These are phyloP conservation scores for Chaetomium cochliodes DNA, from an alignment of 495 filamentous ascomycete species.

Conservation along the genomic window DNA sequence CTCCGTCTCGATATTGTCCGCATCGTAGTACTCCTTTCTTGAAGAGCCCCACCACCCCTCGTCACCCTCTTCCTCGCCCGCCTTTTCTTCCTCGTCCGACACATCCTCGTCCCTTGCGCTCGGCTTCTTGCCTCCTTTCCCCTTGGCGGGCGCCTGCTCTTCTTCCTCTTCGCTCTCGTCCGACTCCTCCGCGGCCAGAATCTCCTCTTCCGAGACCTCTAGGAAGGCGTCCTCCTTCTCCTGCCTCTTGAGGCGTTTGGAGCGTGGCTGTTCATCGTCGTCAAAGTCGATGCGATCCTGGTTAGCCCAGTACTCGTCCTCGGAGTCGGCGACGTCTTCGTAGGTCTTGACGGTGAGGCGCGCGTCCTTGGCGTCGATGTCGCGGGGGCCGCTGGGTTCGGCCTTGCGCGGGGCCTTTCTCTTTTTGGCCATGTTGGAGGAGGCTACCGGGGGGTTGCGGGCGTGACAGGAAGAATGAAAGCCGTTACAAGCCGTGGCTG, in stretches of 20 bases:
- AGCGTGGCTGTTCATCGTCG: conserved; percentile 70
- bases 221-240: conserved; percentile 59
- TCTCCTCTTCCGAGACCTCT: conserved; percentile 84
- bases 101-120: conserved; percentile 36
- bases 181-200: conserved; percentile 57
- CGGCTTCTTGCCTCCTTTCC: conserved; percentile 30
- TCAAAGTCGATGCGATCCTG: conserved; percentile 84
- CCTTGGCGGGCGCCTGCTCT: conserved; percentile 25
- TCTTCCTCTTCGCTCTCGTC: conserved; percentile 39
- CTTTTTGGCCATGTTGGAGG: conserved; percentile 69
- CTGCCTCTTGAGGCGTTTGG: conserved; percentile 69
- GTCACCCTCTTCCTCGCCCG: conserved; percentile 65
- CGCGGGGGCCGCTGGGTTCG: conserved; percentile 44
- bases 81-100: conserved; percentile 43
- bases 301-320: conserved; percentile 84
- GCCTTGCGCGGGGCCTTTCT: conserved; percentile 63
- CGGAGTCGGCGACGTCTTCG: conserved; percentile 83
- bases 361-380: conserved; percentile 53
- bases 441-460: not conserved
- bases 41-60: conserved; percentile 82
- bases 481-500: not conserved
- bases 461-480: not conserved
- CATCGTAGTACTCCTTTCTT: conserved; percentile 88
- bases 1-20: conserved; percentile 85
- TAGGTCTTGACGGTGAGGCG: conserved; percentile 65